Percentiles rank a stretch among this genome's conserved stretches.
Conservation (phyloP, 192 early-diverging fungal genomes). For the Backusella macrospora region DNA sequence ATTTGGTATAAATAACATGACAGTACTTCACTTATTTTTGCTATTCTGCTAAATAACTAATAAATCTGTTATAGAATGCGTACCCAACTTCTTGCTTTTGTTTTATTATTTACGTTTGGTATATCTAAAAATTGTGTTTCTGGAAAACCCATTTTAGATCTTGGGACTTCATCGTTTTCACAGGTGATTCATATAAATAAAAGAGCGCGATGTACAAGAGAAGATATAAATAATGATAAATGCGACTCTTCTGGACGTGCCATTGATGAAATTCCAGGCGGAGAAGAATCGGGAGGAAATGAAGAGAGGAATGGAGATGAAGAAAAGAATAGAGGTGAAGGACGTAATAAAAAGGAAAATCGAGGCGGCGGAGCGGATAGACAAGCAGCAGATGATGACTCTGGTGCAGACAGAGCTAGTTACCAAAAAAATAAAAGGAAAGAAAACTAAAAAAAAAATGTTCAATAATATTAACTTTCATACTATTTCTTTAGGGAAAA, state of each 20-base stretch:
- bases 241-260: not conserved
- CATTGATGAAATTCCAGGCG: not conserved
- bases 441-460: not conserved
- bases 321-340: not conserved
- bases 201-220: not conserved
- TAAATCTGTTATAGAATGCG: not conserved
- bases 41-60: not conserved
- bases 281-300: not conserved
- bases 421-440: not conserved
- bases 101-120: not conserved
- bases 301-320: not conserved
- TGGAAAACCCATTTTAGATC: not conserved
- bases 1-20: not conserved
- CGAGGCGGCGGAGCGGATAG: not conserved
- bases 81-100: not conserved
- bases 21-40: not conserved
- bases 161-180: not conserved
- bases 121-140: constrained; percentile 1
- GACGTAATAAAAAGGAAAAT: not conserved
- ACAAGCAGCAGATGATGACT: not conserved
- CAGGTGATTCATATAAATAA: not conserved
- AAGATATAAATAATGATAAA: not conserved
- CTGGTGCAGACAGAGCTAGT: not conserved
- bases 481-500: too few species aligned
- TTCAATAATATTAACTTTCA: not conserved